These are phyloP conservation scores for Corymbia maculata DNA, from an alignment of 345 rosid genomes.

Conservation along the genomic window DNA sequence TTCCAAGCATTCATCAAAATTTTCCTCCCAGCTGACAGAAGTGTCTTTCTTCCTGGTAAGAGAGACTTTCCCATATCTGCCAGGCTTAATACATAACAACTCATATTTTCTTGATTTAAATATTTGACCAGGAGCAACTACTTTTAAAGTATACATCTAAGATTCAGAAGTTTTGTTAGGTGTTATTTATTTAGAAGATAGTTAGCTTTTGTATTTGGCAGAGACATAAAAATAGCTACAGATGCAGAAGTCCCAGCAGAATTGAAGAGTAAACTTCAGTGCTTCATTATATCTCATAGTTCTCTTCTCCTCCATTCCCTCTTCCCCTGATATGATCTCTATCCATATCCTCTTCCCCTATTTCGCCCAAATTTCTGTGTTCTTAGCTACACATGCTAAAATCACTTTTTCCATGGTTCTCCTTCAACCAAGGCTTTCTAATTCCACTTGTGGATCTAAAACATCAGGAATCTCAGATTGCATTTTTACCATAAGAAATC, in stretches of 20 bases:
- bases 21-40: neutral
- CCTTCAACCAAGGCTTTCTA: no score
- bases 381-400: neutral
- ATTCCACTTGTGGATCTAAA: no score
- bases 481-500: no score
- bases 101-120: neutral
- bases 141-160: neutral
- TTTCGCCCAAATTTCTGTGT: neutral
- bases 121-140: neutral
- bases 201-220: neutral
- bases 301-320: neutral
- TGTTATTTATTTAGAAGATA: neutral
- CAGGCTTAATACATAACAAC: neutral
- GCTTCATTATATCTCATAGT: neutral
- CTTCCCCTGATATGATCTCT: neutral
- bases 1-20: neutral
- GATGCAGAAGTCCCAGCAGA: neutral
- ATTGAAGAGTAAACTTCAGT: neutral
- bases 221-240: neutral
- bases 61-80: neutral
- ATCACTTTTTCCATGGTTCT: neutral
- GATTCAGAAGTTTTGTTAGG: neutral
- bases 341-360: neutral
- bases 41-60: neutral
- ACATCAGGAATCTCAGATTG: no score